Evolutionary conservation across 352 stramenopile genomes (phyloP).

Genomic region (Globisporangium rhizosaccharum): DNA sequence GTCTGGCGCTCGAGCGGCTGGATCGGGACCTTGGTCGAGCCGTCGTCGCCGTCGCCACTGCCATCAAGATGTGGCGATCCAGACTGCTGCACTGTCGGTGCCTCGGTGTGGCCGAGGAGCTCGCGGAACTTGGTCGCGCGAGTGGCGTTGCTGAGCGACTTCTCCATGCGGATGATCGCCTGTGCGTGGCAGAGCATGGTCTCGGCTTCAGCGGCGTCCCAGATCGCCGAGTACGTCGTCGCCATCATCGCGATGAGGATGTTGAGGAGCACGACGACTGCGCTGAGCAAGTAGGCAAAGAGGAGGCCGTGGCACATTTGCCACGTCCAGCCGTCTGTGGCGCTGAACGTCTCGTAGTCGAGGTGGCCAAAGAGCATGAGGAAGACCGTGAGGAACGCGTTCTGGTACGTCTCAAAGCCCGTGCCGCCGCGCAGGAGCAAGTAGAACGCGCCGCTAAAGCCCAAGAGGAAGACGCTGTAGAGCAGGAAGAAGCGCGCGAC

Average conservation of each 20-base stretch:
- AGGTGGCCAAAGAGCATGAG: conserved; percentile 72
- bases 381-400: conserved; percentile 63
- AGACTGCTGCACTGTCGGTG: too few relatives aligned
- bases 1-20: conserved; percentile 5
- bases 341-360: conserved; percentile 15
- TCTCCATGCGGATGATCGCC: conserved; percentile 21
- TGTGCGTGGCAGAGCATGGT: conserved; percentile 13
- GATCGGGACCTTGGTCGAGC: neutral
- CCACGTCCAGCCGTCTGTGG: conserved; percentile 10
- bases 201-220: conserved; percentile 12
- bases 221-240: conserved; percentile 22
- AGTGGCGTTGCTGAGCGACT: neutral
- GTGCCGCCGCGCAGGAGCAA: conserved; percentile 46
- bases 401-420: conserved; percentile 52
- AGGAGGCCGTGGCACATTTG: conserved; percentile 13
- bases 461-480: conserved; percentile 65
- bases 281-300: conserved; percentile 16
- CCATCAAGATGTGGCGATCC: too few relatives aligned
- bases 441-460: conserved; percentile 70
- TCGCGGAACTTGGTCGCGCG: conserved; percentile 5
- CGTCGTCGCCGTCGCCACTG: neutral
- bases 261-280: conserved; percentile 30
- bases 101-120: neutral
- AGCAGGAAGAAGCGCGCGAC: conserved; percentile 62
- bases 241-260: conserved; percentile 39